phyloP scores from a whole-genome alignment of 192 early-diverging fungal species.

The Umbelopsis isabellina region DNA sequence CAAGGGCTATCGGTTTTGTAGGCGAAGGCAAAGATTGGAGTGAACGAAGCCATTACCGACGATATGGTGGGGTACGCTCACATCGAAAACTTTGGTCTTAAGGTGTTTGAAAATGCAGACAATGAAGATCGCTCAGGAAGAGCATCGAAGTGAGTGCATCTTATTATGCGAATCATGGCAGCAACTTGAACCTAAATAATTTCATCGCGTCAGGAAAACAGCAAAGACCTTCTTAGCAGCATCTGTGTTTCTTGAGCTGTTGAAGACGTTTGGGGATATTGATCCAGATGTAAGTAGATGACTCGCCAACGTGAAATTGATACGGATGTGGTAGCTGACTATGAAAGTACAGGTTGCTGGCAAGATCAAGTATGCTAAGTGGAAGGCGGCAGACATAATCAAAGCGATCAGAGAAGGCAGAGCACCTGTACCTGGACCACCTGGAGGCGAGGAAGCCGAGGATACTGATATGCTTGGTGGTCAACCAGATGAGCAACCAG shows the following conservation, averaged over 20 bases:
- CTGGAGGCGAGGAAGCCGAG: conserved; percentile 34
- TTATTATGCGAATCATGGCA: not conserved
- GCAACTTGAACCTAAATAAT: not conserved
- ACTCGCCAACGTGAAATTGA: not conserved
- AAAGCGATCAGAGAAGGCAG: conserved; percentile 89
- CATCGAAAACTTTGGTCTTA: conserved; percentile 87
- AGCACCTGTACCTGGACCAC: conserved; percentile 62
- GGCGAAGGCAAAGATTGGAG: conserved; percentile 38
- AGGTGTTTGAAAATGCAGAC: conserved; percentile 89
- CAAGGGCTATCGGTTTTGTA: not conserved
- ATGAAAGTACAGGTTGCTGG: conserved; percentile 57
- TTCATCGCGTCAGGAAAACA: conserved; percentile 63
- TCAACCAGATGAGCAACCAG: not conserved
- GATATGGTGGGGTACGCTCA: conserved; percentile 80
- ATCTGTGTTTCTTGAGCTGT: conserved; percentile 85
- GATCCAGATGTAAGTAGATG: conserved; percentile 54
- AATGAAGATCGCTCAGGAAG: conserved; percentile 85
- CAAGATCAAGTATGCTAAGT: conserved; percentile 96
- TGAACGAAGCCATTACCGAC: conserved; percentile 71
- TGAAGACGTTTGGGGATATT: conserved; percentile 82
- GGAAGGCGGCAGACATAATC: conserved; percentile 93
- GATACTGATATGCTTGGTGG: conserved; percentile 10
- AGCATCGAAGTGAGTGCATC: conserved; percentile 71
- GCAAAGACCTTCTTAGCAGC: conserved; percentile 90
- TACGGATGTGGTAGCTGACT: not conserved